Evolutionary conservation across 441 rosid species (phyloP).

Genomic region (Erodium texanum): DNA sequence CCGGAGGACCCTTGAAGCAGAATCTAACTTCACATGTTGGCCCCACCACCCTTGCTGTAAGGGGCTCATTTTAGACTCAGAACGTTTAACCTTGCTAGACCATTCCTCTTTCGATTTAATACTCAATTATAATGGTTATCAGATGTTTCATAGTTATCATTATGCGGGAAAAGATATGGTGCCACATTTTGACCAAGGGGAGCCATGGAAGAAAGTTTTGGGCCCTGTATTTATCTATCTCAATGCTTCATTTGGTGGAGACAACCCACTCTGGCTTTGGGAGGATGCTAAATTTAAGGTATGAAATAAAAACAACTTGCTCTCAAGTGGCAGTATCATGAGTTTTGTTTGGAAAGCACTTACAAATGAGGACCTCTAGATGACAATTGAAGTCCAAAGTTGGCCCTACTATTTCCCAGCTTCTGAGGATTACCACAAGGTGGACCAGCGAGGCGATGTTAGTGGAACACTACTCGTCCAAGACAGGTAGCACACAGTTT

Average conservation of each 20-base stretch:
- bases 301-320: not conserved
- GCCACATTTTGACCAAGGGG: slow-evolving; percentile 43
- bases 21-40: slow-evolving; percentile 89
- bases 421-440: slow-evolving; percentile 48
- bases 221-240: slow-evolving; percentile 70
- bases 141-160: slow-evolving; percentile 86
- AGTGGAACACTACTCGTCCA: slow-evolving; percentile 51
- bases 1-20: slow-evolving; percentile 78
- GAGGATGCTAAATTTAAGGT: slow-evolving; percentile 74
- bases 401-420: slow-evolving; percentile 80
- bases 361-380: slow-evolving; percentile 29
- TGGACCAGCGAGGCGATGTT: slow-evolving; percentile 50
- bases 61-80: slow-evolving; percentile 19
- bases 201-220: slow-evolving; percentile 80
- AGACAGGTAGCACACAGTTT: slow-evolving; percentile 37
- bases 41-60: slow-evolving; percentile 63
- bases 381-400: slow-evolving; percentile 45
- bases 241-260: slow-evolving; percentile 34
- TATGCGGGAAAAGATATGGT: slow-evolving; percentile 78
- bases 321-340: not conserved
- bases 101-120: not conserved
- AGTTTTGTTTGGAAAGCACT: not conserved
- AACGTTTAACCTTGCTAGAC: not conserved
- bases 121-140: slow-evolving; percentile 8
- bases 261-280: slow-evolving; percentile 53